Percentiles rank a stretch among this genome's conserved stretches.
These are phyloP conservation scores for Puccinia coronata DNA, from an alignment of 1,284 basidiomycete genomes.

Conservation along the genomic window DNA sequence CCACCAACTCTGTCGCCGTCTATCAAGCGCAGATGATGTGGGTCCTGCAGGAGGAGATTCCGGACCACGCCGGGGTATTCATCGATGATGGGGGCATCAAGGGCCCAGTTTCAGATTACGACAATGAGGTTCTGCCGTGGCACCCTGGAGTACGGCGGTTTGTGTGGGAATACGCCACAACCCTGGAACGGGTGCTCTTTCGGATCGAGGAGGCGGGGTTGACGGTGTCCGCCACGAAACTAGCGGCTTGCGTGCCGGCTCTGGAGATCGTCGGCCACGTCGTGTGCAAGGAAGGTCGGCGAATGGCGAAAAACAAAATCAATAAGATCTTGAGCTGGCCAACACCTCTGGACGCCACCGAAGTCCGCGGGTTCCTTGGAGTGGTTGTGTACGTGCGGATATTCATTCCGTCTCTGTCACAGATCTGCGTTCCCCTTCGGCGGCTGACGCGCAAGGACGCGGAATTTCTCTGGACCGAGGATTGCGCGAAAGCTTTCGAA, in stretches of 20 bases:
- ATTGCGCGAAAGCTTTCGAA: background rate
- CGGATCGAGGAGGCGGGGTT: constrained; percentile 25
- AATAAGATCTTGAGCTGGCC: constrained; percentile 25
- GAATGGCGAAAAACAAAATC: background rate
- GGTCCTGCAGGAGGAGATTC: background rate
- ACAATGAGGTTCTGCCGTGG: background rate
- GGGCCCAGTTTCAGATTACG: background rate
- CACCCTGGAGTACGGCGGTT: background rate
- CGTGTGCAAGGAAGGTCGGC: background rate
- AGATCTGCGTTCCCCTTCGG: background rate
- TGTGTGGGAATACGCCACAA: constrained; percentile 17
- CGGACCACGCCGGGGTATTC: background rate
- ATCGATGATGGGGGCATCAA: constrained; percentile 26
- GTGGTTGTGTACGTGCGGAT: constrained; percentile 16
- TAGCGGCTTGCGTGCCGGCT: background rate
- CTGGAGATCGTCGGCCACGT: constrained; percentile 15
- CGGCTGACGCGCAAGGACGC: background rate
- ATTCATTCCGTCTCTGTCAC: constrained; percentile 10
- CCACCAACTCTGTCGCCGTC: constrained; percentile 1
- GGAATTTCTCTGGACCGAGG: background rate
- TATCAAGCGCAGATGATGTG: constrained; percentile 19
- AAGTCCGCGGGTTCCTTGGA: constrained; percentile 17
- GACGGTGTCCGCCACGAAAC: background rate
- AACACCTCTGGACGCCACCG: background rate
- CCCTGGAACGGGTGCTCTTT: constrained; percentile 11